These are phyloP conservation scores for Glycyrrhiza uralensis DNA, from an alignment of 306 rosid species.

Conservation along the genomic window DNA sequence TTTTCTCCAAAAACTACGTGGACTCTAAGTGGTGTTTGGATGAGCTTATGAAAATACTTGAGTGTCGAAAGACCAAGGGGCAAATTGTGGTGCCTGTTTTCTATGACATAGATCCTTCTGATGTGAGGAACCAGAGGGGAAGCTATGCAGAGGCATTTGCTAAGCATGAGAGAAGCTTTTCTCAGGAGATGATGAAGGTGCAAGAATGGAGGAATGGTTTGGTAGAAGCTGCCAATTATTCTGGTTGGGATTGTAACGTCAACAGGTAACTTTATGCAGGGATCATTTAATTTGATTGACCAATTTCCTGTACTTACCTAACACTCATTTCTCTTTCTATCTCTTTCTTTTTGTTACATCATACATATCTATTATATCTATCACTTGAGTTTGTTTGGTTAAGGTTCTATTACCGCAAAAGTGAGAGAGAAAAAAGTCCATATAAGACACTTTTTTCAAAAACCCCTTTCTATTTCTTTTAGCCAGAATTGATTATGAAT, in stretches of 20 bases:
- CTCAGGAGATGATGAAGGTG: background rate
- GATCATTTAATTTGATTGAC: too few relatives aligned
- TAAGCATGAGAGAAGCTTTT: background rate
- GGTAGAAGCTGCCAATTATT: slow-evolving; percentile 13
- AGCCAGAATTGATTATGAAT: too few relatives aligned
- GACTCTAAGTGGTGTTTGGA: slow-evolving; percentile 31
- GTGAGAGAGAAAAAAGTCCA: too few relatives aligned
- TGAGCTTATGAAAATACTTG: slow-evolving; percentile 32
- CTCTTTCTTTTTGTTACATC: too few relatives aligned
- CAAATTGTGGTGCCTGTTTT: slow-evolving; percentile 34
- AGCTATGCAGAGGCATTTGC: slow-evolving; percentile 32
- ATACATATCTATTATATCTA: too few relatives aligned
- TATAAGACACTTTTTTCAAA: too few relatives aligned
- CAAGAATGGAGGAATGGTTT: slow-evolving; percentile 26
- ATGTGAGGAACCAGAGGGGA: slow-evolving; percentile 32
- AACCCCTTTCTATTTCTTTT: too few relatives aligned
- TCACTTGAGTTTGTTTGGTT: too few relatives aligned
- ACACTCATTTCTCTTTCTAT: too few relatives aligned
- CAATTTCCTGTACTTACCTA: too few relatives aligned
- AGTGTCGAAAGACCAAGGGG: slow-evolving; percentile 5
- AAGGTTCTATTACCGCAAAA: too few relatives aligned
- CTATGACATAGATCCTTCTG: slow-evolving; percentile 33
- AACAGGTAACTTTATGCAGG: slow-evolving; percentile 21
- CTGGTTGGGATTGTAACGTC: slow-evolving; percentile 35
- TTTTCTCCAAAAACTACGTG: slow-evolving; percentile 35